These are phyloP conservation scores for Aulographum hederae DNA, from an alignment of 2,329 filamentous ascomycete genomes.

Conservation along the genomic window DNA sequence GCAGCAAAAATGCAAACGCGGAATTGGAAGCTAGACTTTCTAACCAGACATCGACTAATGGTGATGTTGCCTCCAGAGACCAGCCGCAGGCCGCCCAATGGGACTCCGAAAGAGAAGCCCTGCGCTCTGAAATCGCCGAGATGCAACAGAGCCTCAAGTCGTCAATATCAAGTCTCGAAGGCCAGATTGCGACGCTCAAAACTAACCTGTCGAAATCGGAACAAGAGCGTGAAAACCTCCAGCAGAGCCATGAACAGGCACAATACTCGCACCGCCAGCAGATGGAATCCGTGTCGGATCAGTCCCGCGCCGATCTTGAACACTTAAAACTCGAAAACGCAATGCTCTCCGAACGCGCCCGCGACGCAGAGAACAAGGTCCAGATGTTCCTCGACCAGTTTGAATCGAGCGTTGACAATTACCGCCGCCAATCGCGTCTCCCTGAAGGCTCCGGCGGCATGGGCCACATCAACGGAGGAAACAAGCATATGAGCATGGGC, in stretches of 20 bases:
- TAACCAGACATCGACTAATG: neutral
- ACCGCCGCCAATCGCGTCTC: slow-evolving; percentile 50
- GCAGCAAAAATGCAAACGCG: slow-evolving; percentile 74
- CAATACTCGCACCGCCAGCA: slow-evolving; percentile 15
- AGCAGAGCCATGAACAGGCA: slow-evolving; percentile 27
- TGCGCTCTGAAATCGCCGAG: slow-evolving; percentile 50
- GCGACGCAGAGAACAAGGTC: slow-evolving; percentile 85
- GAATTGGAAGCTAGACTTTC: slow-evolving; percentile 71
- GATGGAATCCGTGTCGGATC: slow-evolving; percentile 35
- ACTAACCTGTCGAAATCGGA: slow-evolving; percentile 49
- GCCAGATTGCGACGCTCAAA: slow-evolving; percentile 48
- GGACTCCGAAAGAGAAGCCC: slow-evolving; percentile 51
- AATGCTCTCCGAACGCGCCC: slow-evolving; percentile 63
- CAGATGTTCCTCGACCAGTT: slow-evolving; percentile 87
- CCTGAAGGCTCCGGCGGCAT: slow-evolving; percentile 12
- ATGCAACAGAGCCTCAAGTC: slow-evolving; percentile 51
- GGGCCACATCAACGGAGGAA: slow-evolving; percentile 23
- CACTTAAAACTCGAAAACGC: slow-evolving; percentile 68
- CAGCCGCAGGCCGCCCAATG: slow-evolving; percentile 36
- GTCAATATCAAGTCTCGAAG: slow-evolving; percentile 51
- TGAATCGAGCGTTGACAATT: slow-evolving; percentile 82
- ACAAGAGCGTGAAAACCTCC: slow-evolving; percentile 50
- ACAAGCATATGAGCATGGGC: slow-evolving; percentile 40
- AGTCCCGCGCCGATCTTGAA: slow-evolving; percentile 52
- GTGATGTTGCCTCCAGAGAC: slow-evolving; percentile 12